Evolutionary conservation across 164 flowering plant species (phyloP), one percentile per base, ranked within the genome.

Genomic region (Chimonanthus salicifolius): DNA sequence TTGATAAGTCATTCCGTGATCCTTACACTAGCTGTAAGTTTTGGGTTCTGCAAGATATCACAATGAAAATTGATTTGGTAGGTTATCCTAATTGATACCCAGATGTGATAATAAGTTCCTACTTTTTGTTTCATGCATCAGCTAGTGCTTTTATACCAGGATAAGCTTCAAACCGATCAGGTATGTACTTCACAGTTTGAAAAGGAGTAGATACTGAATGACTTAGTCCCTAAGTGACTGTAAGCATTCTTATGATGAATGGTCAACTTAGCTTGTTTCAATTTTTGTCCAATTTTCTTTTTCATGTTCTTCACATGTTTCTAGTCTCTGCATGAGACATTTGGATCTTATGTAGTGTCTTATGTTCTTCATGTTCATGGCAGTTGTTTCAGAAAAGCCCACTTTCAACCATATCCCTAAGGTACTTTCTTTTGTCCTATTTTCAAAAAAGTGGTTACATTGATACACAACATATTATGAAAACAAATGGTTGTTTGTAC

Each of bases 91-190:
- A 49, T 62, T 68, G 21, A 47, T 47, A 43, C 69, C 49, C 47
- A 13, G n/a, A 68, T n/a, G 13, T 44, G 5, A 45, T 43, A 75
- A 51, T 69, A 50, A 63, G 33, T 72, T 4, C 21, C 70, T 48
- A 69, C 18, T n/a, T n/a, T n/a, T 71, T 58, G 63, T 21, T 44
- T 49, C 60, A 75, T 73, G 50, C 84, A 83, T 63, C 93, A 96
- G 99, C 97, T 65, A 88, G 77, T 86, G 98, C 99, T 65, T 96
- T 94, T 86, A 76, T 88, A 47, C 99, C 99, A 58, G 99, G 98
- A 68, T 79, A 70, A 66, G 71, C 94, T 64, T 91, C 98, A 6
- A 78, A 69, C 64, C 47, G 43, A 33, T 77, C 87, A 77, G 95
- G 99, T 95, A 80, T 47, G 76, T 62, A 63, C 45, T 46, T 58